A percentile compares a stretch with the other conserved stretches of the same genome.
phyloP scores from a whole-genome alignment of 2,329 filamentous ascomycete genomes.

The Penicillium sp. region DNA sequence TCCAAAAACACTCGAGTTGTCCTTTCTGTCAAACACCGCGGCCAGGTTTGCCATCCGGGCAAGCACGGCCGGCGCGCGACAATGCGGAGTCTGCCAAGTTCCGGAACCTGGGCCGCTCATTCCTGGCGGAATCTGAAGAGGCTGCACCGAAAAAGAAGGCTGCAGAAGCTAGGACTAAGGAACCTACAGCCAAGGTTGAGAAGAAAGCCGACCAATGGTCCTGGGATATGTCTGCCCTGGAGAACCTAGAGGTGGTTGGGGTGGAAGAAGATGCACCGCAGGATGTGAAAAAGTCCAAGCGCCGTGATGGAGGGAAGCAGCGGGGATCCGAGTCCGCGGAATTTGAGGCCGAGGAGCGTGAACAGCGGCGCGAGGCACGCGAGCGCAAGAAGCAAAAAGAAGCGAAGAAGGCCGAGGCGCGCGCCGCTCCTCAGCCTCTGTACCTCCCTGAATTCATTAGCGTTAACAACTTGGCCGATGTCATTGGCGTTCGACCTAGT shows the following conservation, averaged over 20 bases:
- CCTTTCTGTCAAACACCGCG: conserved; percentile 21
- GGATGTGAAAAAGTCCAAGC: conserved; percentile 22
- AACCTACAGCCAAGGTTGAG: neutral
- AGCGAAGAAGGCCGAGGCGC: conserved; percentile 38
- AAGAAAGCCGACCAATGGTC: conserved; percentile 23
- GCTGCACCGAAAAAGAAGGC: neutral
- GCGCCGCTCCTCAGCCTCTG: conserved; percentile 58
- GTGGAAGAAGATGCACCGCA: conserved; percentile 1
- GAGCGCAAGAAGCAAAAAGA: conserved; percentile 42
- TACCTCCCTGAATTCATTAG: conserved; percentile 88
- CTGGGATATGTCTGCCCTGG: conserved; percentile 33
- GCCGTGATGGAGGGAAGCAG: conserved; percentile 23
- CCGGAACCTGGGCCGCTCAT: conserved; percentile 19
- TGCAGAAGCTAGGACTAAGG: neutral
- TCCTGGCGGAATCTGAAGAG: conserved; percentile 18
- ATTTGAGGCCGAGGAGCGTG: conserved; percentile 38
- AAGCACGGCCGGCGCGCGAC: neutral
- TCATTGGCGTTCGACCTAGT: conserved; percentile 68
- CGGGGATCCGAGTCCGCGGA: conserved; percentile 34
- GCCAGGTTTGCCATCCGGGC: conserved; percentile 11
- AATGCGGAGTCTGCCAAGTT: conserved; percentile 18
- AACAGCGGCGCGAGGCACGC: conserved; percentile 33
- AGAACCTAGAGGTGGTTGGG: conserved; percentile 19
- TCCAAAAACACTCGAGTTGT: conserved; percentile 9
- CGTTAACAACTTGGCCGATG: conserved; percentile 75